phyloP scores from a whole-genome alignment of 2,329 filamentous ascomycete species.

The Sclerotinia glacialis region DNA sequence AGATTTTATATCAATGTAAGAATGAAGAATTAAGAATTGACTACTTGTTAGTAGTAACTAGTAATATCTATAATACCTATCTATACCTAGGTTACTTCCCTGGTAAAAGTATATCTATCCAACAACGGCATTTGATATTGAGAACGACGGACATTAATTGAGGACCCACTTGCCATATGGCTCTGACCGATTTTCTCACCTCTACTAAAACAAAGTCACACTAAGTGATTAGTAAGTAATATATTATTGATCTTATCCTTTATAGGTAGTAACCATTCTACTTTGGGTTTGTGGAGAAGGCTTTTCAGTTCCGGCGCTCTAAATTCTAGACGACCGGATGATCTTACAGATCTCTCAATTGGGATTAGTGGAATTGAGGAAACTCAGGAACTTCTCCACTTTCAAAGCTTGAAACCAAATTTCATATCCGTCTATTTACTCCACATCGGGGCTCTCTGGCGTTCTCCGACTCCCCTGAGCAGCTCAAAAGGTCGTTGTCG shows the following conservation, averaged over 20 bases:
- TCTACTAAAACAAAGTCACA: too few relatives aligned
- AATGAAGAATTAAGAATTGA: neutral
- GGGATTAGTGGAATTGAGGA: neutral
- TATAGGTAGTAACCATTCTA: neutral
- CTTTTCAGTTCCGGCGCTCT: conserved; percentile 1
- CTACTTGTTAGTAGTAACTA: too few relatives aligned
- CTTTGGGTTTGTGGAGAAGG: neutral
- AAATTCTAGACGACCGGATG: neutral
- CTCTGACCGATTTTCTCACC: neutral
- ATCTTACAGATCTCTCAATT: neutral
- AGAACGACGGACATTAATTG: neutral
- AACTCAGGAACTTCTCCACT: neutral
- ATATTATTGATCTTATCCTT: neutral
- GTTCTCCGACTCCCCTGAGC: neutral
- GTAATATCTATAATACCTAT: too few relatives aligned
- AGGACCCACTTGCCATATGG: neutral
- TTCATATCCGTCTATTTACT: conserved; percentile 6
- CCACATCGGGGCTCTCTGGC: neutral
- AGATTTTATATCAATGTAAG: neutral
- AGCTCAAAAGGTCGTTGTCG: neutral
- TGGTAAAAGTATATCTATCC: neutral
- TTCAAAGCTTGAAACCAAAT: conserved; percentile 1
- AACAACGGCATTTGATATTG: conserved; percentile 1
- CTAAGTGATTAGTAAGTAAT: neutral
- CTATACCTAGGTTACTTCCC: neutral